These are phyloP conservation scores for Clitopilus hobsonii DNA, from an alignment of 768 basidiomycete genomes.

Conservation along the genomic window DNA sequence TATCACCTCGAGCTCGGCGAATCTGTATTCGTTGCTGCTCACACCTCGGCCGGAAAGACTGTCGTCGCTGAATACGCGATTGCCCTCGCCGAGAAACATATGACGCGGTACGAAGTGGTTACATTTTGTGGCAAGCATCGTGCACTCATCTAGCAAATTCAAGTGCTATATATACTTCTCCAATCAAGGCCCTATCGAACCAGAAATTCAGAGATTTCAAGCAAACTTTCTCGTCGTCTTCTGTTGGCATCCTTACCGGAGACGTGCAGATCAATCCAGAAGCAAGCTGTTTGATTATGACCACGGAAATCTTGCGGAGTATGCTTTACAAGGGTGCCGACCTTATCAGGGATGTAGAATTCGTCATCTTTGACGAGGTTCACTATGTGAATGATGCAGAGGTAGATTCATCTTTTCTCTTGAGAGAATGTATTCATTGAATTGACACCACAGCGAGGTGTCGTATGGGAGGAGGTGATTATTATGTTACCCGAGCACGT, in stretches of 20 bases:
- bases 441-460: slow-evolving; percentile 66
- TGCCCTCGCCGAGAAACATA: slow-evolving; percentile 92
- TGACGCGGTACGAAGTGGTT: slow-evolving; percentile 74
- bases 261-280: slow-evolving; percentile 99
- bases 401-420: slow-evolving; percentile 51
- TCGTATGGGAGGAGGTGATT: slow-evolving; percentile 99
- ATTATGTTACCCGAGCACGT: slow-evolving; percentile 99
- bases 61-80: slow-evolving; percentile 99
- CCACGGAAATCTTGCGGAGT: slow-evolving; percentile 94
- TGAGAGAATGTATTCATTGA: background rate
- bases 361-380: slow-evolving; percentile 99
- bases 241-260: slow-evolving; percentile 94
- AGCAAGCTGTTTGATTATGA: slow-evolving; percentile 95
- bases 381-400: slow-evolving; percentile 99
- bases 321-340: slow-evolving; percentile 99
- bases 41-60: slow-evolving; percentile 99
- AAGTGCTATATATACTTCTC: slow-evolving; percentile 97
- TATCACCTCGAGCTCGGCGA: slow-evolving; percentile 97
- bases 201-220: slow-evolving; percentile 99
- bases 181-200: slow-evolving; percentile 97
- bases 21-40: slow-evolving; percentile 98
- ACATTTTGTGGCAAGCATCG: slow-evolving; percentile 5
- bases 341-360: slow-evolving; percentile 97
- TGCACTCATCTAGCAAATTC: slow-evolving; percentile 6
- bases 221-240: slow-evolving; percentile 85